Base-by-base conservation (phyloP, 2,329 filamentous ascomycete species). In the Aspergillus versicolor region DNA sequence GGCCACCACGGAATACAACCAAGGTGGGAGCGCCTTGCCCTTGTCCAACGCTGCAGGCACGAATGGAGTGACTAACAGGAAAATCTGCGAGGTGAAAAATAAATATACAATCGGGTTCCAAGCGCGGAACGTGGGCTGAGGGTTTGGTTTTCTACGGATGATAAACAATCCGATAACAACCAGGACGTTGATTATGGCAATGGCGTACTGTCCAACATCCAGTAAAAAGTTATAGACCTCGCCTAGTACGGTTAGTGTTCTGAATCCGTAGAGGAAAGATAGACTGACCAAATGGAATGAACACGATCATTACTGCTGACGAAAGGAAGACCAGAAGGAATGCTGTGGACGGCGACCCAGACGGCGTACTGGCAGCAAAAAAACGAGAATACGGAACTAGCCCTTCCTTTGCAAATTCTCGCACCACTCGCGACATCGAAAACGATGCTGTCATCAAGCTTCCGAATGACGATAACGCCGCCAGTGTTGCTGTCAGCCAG, bases 391-490 rank as follows among this genome's bases (percentile, higher is more conserved):
- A 86, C 0, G 86, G 86, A 2, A 89, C 72, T n/a, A 88, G 79
- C 27, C 85, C 86, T 70, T 88, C 86, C 11, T 84, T 82, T 4
- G 84, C 86, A 15, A 88, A 80, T 68, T 88, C 85, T 70, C 87
- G 86, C 0, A 86, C 85, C 5, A 88, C 73, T 52, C 86, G 81
- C 6, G 85, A 85, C 70, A 88, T 85, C 0, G 86, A 86, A 72
- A 89, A 89, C 60, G 88, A 88, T 60, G 88, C 85, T 56, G 80
- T 83, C 46, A 89, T 77, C 13, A 89, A 84, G 63, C 88, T 89
- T 27, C 86, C 87, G 61, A 88, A 85, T 4, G 86, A 86, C 0
- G 86, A 88, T 1, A 89, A 76, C 0, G 86, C 86, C 21, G 89
- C 85, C 60, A 89, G 55, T 5, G 52, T 53, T 9, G 61, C 61